These are phyloP conservation scores for Achaetomiella virescens DNA, from an alignment of 495 filamentous ascomycete genomes.

Conservation along the genomic window DNA sequence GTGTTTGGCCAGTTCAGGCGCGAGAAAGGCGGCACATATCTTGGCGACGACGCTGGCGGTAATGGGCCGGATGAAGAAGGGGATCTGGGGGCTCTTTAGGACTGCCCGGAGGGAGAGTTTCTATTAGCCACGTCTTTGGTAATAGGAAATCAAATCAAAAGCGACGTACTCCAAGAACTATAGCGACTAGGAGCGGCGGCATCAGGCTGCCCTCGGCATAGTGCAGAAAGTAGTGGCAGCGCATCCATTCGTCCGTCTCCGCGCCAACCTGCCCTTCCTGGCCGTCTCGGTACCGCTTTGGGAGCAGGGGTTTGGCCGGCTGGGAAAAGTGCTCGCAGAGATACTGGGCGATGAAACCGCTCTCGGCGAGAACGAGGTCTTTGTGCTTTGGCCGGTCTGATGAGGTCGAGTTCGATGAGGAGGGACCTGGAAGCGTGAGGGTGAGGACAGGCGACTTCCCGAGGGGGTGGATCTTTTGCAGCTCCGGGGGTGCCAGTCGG, in stretches of 20 bases:
- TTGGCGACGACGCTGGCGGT: slow-evolving; percentile 57
- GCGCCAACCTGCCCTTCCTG: slow-evolving; percentile 52
- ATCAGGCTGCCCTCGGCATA: slow-evolving; percentile 58
- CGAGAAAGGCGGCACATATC: slow-evolving; percentile 54
- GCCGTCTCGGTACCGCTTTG: slow-evolving; percentile 54
- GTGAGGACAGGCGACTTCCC: slow-evolving; percentile 75
- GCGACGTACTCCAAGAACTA: slow-evolving; percentile 20
- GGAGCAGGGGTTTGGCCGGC: slow-evolving; percentile 47
- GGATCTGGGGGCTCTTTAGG: slow-evolving; percentile 58
- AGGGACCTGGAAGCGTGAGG: slow-evolving; percentile 25
- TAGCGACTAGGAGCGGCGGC: slow-evolving; percentile 13
- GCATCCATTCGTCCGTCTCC: slow-evolving; percentile 70
- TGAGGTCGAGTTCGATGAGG: too few relatives aligned
- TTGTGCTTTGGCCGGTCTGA: background rate
- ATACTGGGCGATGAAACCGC: slow-evolving; percentile 73
- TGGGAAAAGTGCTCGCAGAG: slow-evolving; percentile 63
- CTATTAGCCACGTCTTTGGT: background rate
- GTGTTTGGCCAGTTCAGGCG: slow-evolving; percentile 57
- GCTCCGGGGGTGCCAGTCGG: slow-evolving; percentile 60
- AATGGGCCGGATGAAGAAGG: slow-evolving; percentile 83
- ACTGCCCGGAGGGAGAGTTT: background rate
- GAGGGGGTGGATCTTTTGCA: slow-evolving; percentile 73
- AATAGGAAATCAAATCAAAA: background rate
- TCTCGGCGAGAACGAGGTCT: slow-evolving; percentile 69
- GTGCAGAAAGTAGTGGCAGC: slow-evolving; percentile 73